Evolutionary conservation across 2,329 filamentous ascomycete species (phyloP).

Genomic region (Curvularia spicifera): DNA sequence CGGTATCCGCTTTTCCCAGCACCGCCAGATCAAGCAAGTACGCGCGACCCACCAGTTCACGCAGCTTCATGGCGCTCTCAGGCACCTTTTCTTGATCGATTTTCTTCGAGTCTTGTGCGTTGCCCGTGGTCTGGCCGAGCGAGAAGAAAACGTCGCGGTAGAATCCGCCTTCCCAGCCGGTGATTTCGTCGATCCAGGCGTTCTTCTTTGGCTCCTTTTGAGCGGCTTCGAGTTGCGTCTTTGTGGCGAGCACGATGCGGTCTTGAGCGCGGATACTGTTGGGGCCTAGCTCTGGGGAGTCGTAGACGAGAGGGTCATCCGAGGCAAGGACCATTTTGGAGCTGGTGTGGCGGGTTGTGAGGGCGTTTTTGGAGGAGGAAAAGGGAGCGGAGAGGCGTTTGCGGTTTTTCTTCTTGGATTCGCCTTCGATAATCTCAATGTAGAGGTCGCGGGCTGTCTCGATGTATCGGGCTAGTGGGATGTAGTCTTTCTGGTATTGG

Average conservation of each 20-base stretch:
- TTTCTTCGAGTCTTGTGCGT: conserved; percentile 36
- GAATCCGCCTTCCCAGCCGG: conserved; percentile 90
- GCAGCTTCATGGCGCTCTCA: conserved; percentile 65
- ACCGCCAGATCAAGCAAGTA: conserved; percentile 83
- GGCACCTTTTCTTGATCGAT: conserved; percentile 33
- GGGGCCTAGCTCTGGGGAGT: conserved; percentile 66
- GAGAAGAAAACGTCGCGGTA: conserved; percentile 83
- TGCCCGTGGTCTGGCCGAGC: conserved; percentile 60
- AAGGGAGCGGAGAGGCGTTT: conserved; percentile 17
- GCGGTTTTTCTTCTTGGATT: conserved; percentile 7
- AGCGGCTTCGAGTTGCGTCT: conserved; percentile 56
- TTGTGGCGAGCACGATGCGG: conserved; percentile 76
- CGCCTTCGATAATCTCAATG: conserved; percentile 53
- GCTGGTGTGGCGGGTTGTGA: conserved; percentile 37
- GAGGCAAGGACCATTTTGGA: conserved; percentile 71
- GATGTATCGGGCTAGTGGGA: conserved; percentile 73
- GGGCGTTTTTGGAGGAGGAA: conserved; percentile 20
- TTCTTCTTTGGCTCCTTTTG: conserved; percentile 42
- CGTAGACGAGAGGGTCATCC: conserved; percentile 79
- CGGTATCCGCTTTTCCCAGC: conserved; percentile 69
- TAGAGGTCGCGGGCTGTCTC: conserved; percentile 63
- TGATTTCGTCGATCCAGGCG: conserved; percentile 72
- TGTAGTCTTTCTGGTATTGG: conserved; percentile 78
- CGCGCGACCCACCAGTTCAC: conserved; percentile 77
- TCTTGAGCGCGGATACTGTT: conserved; percentile 69